Conservation (phyloP, 2,329 filamentous ascomycete genomes). For the Chaetomium sp. region DNA sequence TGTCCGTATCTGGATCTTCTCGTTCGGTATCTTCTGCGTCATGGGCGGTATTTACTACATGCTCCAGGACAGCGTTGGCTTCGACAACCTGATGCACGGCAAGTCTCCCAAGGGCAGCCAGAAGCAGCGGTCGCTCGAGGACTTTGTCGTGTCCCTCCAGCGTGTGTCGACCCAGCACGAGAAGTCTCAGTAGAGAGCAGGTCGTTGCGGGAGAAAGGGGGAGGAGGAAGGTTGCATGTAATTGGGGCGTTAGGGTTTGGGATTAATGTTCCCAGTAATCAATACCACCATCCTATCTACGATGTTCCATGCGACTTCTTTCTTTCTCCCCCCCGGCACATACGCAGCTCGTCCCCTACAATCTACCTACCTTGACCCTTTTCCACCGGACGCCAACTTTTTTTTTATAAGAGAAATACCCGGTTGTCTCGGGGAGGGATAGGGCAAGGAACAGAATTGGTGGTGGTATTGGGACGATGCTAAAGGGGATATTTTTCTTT, state of each 20-base stretch:
- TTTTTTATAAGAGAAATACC: conserved; percentile 3
- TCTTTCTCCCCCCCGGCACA: background rate
- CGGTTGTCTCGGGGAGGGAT: conserved; percentile 1
- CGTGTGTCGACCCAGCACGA: conserved; percentile 89
- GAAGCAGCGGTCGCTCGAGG: conserved; percentile 80
- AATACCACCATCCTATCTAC: too few relatives aligned
- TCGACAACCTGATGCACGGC: conserved; percentile 91
- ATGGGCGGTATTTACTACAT: conserved; percentile 66
- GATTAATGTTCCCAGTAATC: too few relatives aligned
- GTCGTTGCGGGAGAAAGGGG: background rate
- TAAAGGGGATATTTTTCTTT: conserved; percentile 8
- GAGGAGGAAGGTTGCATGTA: too few relatives aligned
- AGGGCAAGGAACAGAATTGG: conserved; percentile 2
- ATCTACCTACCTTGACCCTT: conserved; percentile 1
- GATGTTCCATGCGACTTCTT: too few relatives aligned
- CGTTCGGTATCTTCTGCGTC: conserved; percentile 68
- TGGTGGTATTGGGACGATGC: too few relatives aligned
- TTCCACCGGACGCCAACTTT: too few relatives aligned
- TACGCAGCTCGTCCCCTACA: background rate
- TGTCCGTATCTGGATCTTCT: conserved; percentile 86
- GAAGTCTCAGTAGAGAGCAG: conserved; percentile 61
- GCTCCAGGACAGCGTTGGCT: conserved; percentile 71
- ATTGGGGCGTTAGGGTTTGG: too few relatives aligned
- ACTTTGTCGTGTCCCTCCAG: conserved; percentile 86
- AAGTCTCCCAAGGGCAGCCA: conserved; percentile 74